Evolutionary conservation across 768 basidiomycete genomes (phyloP), one percentile per base, ranked within the genome.

Genomic region (Naematelia aurantialba): DNA sequence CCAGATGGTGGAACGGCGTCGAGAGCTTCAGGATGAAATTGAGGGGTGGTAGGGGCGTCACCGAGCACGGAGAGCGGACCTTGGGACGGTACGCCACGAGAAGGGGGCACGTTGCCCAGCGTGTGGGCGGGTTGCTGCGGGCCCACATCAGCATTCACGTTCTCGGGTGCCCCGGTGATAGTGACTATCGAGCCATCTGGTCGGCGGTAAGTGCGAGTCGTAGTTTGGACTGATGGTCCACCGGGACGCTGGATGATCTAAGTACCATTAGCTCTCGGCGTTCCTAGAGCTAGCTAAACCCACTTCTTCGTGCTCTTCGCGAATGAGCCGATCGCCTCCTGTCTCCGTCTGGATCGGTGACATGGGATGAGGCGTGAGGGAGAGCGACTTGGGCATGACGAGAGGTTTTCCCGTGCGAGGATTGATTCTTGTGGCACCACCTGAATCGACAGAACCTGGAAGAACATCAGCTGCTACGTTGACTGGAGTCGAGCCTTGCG

Each of bases 271-370:
- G 50, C 45, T 29, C n/a, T 4, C n/a, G 10, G 24, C 10, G 45
- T 26, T 39, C 45, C 21, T 14, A 52, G 10, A n/a, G 34, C 17
- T 11, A 19, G 45, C n/a, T 24, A 60, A n/a, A n/a, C 71, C 64
- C 57, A 70, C 71, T 61, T 73, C 71, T 57, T 73, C 71, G 27
- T 66, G 64, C 45, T 68, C 67, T 54, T 73, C 71, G 24, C 69
- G 58, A 25, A 73, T 64, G 25, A 73, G 45, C 29, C 68, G 66
- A 44, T 45, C 59, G 46, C 59, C 62, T 5, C 53, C 55, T 30
- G 42, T 27, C 4, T 61, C 59, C 4, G 61, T 55, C 24, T 55
- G 54, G 31, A 72, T 72, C 14, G 66, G 68, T 4, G 68, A 69
- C 46, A 60, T 56, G 13, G 56, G 51, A 22, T 30, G 59, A 48